Base-by-base conservation (phyloP, 2,329 filamentous ascomycete genomes). In the Exophiala sideris region DNA sequence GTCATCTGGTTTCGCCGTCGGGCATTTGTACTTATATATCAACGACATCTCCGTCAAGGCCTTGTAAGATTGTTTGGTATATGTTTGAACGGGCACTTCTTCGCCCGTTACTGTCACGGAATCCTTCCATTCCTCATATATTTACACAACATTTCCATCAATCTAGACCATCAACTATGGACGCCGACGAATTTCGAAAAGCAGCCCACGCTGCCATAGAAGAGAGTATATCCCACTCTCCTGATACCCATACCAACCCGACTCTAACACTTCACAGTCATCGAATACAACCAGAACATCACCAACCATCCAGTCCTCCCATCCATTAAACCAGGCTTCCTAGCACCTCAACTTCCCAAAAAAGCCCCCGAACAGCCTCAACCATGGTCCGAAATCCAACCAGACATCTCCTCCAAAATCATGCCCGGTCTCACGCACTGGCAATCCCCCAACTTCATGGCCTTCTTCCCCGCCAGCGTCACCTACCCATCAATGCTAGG, bases 401-500 rank as follows among this genome's bases (percentile, higher is more conserved):
- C 83, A 53, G 92, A 97, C 68, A 85, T 97, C 48, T 86, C 91
- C 64, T 75, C 80, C 41, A 89, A 94, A 68, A 96, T 97, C 67
- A 83, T 96, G 68, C 92, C 92, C 0, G 92, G 92, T 5, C 78
- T 97, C 50, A 96, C 92, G 0, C 92, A 96, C 73, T 97, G 92
- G 91, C 87, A 95, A 69, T 89, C 86, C 2, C 92, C 90, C 12
- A 91, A 92, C 67, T 97, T 96, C 79, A 89, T 96, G 83, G 92
- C 92, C 41, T 97, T 95, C 78, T 97, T 94, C 73, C 88, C 92
- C 1, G 89, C 89, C 46, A 85, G 83, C 20, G 85, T 86, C 49
- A 89, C 87, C 34, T 96, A 87, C 68, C 91, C 92, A 0, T 74
- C 85, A 24, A 92, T 96, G 70, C 80, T 97, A 9, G 92, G 90